These are phyloP conservation scores for Cynanchum wilfordii DNA, from an alignment of 257 asterid species.

Conservation along the genomic window DNA sequence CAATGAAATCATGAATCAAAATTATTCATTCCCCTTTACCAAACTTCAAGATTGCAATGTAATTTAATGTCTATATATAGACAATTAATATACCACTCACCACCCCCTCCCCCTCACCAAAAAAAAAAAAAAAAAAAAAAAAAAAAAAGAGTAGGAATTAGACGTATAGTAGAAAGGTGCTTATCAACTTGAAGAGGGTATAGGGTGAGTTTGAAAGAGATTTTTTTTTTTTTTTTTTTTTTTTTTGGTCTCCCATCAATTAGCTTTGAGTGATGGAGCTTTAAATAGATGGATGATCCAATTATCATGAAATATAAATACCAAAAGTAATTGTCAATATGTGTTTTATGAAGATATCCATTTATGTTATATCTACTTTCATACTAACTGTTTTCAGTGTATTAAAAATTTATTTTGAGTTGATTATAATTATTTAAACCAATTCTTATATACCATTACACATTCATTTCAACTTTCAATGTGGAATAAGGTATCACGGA, in stretches of 20 bases:
- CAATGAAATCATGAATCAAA: not conserved
- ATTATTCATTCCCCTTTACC: not conserved
- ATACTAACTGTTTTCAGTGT: too few species aligned
- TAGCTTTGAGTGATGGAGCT: not conserved
- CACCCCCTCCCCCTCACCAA: too few species aligned
- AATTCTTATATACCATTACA: too few species aligned
- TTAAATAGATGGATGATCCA: not conserved
- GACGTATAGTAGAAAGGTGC: not conserved
- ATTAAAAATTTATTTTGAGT: too few species aligned
- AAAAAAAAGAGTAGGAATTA: too few species aligned
- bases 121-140: too few species aligned
- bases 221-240: not conserved
- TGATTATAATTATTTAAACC: too few species aligned
- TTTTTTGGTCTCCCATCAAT: not conserved
- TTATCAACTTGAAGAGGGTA: not conserved
- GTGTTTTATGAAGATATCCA: not conserved
- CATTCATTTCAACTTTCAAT: too few species aligned
- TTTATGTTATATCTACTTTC: too few species aligned
- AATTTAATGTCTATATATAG: not conserved
- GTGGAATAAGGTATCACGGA: too few species aligned
- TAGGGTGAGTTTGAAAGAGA: not conserved
- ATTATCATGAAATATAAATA: not conserved
- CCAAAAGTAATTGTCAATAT: not conserved
- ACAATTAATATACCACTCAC: too few species aligned
- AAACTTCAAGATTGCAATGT: not conserved